Conservation (phyloP, 2,329 filamentous ascomycete species). For the Aureobasidium sp. region DNA sequence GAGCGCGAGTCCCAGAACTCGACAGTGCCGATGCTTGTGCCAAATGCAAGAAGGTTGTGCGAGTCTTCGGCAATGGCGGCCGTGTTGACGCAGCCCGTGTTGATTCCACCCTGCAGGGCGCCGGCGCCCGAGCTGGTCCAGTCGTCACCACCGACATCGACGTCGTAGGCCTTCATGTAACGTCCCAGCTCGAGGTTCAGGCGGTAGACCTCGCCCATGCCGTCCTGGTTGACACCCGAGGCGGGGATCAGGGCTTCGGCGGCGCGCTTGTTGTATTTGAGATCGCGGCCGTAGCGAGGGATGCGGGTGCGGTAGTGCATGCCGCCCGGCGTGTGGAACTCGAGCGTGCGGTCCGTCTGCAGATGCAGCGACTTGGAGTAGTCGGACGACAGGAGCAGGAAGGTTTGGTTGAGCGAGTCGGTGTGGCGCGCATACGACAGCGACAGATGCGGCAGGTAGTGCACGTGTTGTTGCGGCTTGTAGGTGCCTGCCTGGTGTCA, state of each 20-base stretch:
- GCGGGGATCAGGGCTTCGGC: conserved; percentile 82
- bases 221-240: conserved; percentile 79
- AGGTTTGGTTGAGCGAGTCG: conserved; percentile 82
- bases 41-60: conserved; percentile 87
- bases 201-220: conserved; percentile 84
- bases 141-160: conserved; percentile 84
- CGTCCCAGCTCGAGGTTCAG: conserved; percentile 86
- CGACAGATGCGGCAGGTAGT: conserved; percentile 86
- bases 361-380: conserved; percentile 93
- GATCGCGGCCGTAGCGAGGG: conserved; percentile 83
- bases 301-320: conserved; percentile 85
- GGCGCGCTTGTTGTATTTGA: conserved; percentile 74
- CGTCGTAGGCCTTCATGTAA: conserved; percentile 89
- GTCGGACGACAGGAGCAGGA: conserved; percentile 79
- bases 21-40: conserved; percentile 88
- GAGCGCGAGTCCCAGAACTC: conserved; percentile 94
- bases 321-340: conserved; percentile 85
- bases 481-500: conserved; percentile 46
- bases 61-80: conserved; percentile 80
- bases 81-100: conserved; percentile 78
- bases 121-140: conserved; percentile 57
- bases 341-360: conserved; percentile 82
- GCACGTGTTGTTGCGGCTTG: conserved; percentile 86
- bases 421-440: conserved; percentile 94
- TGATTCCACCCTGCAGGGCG: conserved; percentile 78